Conservation (phyloP, 2,329 filamentous ascomycete species). For the Sarocladium kiliense region DNA sequence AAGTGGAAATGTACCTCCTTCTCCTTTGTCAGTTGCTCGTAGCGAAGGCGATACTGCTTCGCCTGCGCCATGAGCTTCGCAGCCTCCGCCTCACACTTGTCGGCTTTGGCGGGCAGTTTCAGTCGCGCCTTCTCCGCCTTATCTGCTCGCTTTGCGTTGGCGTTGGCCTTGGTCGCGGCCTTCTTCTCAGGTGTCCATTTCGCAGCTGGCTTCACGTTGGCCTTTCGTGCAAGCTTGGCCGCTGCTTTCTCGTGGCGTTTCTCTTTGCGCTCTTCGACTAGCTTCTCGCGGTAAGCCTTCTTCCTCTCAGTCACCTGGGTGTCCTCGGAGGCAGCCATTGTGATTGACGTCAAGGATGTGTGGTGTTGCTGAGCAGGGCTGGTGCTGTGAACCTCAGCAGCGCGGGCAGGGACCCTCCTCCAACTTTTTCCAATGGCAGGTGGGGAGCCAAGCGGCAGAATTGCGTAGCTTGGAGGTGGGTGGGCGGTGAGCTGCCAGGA, state of each 20-base stretch:
- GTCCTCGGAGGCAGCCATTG: no score
- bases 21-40: conserved; percentile 18
- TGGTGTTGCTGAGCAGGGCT: no score
- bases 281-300: no score
- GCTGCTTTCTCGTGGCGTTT: no score
- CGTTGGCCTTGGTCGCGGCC: not conserved
- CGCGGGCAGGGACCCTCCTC: no score
- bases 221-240: no score
- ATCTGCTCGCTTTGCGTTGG: not conserved
- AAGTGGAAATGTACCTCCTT: conserved; percentile 11
- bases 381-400: no score
- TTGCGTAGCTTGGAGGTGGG: not conserved
- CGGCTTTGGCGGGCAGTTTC: conserved; percentile 31
- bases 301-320: no score
- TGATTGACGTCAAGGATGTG: no score
- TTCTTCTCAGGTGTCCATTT: not conserved
- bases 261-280: no score
- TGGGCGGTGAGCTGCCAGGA: not conserved
- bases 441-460: not conserved
- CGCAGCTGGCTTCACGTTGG: no score
- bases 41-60: conserved; percentile 24
- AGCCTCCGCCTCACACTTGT: conserved; percentile 35
- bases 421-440: not conserved
- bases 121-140: conserved; percentile 29
- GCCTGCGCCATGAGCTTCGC: conserved; percentile 35